Base-by-base conservation (phyloP, 169 alveolate species). In the Babesia sp. region DNA sequence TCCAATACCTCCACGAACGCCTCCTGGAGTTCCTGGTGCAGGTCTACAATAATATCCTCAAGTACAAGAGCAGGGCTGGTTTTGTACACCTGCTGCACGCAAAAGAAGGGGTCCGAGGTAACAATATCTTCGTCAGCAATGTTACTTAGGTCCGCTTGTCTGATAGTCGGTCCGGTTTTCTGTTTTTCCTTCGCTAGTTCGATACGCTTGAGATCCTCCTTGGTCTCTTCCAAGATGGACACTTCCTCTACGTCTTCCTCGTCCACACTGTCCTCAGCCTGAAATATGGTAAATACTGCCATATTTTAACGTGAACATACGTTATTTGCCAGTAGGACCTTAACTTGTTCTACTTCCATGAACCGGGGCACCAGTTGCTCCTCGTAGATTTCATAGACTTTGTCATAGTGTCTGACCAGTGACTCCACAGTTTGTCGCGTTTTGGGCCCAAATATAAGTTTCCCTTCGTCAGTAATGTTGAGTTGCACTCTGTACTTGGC, bases 341-440 rank as follows among this genome's bases (percentile, higher is more conserved):
- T 50, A 1, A 54, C 57, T 5, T 20, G 50, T 33, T 71, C 78
- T 0, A 80, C 66, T 33, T 74, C 75, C 31, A 42, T 18, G 59
- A 69, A 80, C 12, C 70, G 31, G 8, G 46, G 41, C 18, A 12
- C 55, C 57, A 80, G 39, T 29, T 61, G 63, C 54, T 80, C 88
- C 71, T 80, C 79, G 29, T 80, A 56, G 20, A 69, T 33, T 44
- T 69, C 83, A 33, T 80, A 80, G n/a, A 71, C 72, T 48, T 71
- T 80, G 39, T 80, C 88, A 50, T 71, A 80, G 24, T 80, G 64
- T 51, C 66, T 18, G 20, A 80, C 84, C 3, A 80, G 57, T 24
- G 24, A 46, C 59, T 75, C 60, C 18, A 80, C 73, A 12, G 34
- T 45, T 39, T 71, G 45, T 12, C 73, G 29, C 7, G 88, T 72